Conservation (phyloP, 2,329 filamentous ascomycete species). For the Fusarium humuli region DNA sequence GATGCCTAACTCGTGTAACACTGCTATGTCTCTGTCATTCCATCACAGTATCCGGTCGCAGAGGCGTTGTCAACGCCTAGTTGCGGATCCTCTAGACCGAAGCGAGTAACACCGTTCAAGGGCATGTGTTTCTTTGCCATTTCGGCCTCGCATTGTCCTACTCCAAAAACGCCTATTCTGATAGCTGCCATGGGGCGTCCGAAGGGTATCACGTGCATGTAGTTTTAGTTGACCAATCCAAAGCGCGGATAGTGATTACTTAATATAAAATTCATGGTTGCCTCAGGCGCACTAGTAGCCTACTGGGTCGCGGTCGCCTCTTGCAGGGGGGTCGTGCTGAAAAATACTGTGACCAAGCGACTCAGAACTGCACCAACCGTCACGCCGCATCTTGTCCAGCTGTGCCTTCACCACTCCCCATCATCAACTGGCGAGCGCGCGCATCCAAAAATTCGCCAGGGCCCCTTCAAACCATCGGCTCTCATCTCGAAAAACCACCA, state of each 20-base stretch:
- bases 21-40: constrained; percentile 28
- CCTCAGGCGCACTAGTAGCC: constrained; percentile 41
- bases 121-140: background rate
- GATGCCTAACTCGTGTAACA: constrained; percentile 22
- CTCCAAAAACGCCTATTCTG: background rate
- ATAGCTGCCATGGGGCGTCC: background rate
- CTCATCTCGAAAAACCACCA: constrained; percentile 66
- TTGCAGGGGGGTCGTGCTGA: constrained; percentile 56
- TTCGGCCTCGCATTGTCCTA: background rate
- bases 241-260: constrained; percentile 18
- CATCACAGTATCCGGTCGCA: constrained; percentile 22
- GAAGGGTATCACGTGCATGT: constrained; percentile 39
- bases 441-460: constrained; percentile 73
- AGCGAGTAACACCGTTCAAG: background rate
- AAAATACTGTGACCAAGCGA: constrained; percentile 55
- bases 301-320: constrained; percentile 44
- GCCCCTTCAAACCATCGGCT: constrained; percentile 69
- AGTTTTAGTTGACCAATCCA: constrained; percentile 20
- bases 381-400: constrained; percentile 62
- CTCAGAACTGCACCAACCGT: constrained; percentile 59
- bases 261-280: constrained; percentile 29
- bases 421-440: constrained; percentile 65
- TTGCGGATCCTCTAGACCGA: constrained; percentile 14
- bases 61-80: background rate
- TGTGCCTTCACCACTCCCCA: constrained; percentile 66